Evolutionary conservation across 345 rosid genomes (phyloP).

Genomic region (Syzygium aqueum): DNA sequence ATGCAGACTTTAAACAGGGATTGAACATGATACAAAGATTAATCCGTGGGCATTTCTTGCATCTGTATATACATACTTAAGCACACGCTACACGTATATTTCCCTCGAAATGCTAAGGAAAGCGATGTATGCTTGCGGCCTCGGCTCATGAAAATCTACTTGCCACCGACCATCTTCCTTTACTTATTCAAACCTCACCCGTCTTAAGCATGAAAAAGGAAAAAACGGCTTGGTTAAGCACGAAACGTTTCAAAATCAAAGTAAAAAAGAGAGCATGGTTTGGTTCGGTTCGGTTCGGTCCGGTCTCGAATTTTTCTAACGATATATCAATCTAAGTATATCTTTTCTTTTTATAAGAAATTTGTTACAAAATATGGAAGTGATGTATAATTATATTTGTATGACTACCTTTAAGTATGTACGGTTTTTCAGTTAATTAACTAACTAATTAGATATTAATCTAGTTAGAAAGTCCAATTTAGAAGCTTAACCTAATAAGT

Average conservation of each 20-base stretch:
- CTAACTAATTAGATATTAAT: background rate
- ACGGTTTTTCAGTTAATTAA: background rate
- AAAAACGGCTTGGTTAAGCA: background rate
- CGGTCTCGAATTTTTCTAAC: background rate
- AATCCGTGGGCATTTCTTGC: background rate
- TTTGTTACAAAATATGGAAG: background rate
- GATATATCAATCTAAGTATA: background rate
- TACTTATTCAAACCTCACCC: background rate
- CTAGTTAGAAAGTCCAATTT: background rate
- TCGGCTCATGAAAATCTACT: background rate
- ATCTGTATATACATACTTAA: background rate
- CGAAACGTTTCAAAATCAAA: no score
- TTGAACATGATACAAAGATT: no score
- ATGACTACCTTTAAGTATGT: background rate
- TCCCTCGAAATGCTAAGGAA: background rate
- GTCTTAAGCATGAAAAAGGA: background rate
- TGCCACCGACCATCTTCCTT: background rate
- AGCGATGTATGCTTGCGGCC: background rate
- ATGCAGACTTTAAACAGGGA: background rate
- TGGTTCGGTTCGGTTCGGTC: background rate
- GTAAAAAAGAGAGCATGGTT: no score
- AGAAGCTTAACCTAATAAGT: accelerated
- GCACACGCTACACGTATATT: background rate
- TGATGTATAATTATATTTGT: background rate
- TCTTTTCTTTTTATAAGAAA: background rate